A percentile compares a stretch with the other conserved stretches of the same genome.
Conservation (phyloP, 2,329 filamentous ascomycete species). For the Fusarium dlaminii region DNA sequence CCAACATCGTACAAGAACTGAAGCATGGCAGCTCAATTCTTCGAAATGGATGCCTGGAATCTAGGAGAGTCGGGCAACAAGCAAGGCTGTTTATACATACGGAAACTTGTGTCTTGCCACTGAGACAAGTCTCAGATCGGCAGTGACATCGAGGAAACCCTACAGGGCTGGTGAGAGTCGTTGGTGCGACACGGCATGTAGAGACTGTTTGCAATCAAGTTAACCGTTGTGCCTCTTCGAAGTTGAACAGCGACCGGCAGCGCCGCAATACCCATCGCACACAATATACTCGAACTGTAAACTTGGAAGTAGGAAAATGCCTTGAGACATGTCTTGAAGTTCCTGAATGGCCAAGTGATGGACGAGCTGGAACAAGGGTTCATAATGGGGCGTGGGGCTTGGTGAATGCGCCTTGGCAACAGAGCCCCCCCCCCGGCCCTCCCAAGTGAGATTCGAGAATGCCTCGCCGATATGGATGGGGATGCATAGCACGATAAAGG, state of each 20-base stretch:
- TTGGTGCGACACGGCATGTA: not conserved
- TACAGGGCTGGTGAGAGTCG: constrained; percentile 38
- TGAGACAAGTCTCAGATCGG: constrained; percentile 33
- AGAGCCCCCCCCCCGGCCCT: constrained; percentile 22
- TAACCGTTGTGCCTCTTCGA: constrained; percentile 13
- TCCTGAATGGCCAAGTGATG: constrained; percentile 32
- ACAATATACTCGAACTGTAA: constrained; percentile 4
- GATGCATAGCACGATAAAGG: constrained; percentile 13
- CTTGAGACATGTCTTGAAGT: constrained; percentile 23
- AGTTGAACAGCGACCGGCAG: constrained; percentile 25
- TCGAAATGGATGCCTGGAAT: constrained; percentile 12
- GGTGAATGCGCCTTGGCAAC: constrained; percentile 40
- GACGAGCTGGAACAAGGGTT: constrained; percentile 37
- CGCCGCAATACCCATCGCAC: constrained; percentile 18
- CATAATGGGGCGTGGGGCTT: constrained; percentile 35
- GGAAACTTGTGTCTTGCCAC: constrained; percentile 12
- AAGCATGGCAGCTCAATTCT: constrained; percentile 4
- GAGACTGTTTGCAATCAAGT: not conserved
- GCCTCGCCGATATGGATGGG: constrained; percentile 31
- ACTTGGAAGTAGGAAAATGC: constrained; percentile 34
- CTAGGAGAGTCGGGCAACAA: not conserved
- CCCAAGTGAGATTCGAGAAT: constrained; percentile 29
- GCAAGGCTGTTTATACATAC: not conserved
- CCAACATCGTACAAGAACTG: constrained; percentile 7
- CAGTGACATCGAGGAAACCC: constrained; percentile 38